Base-by-base conservation (phyloP, 805 yeast genomes). In the Saturnispora dispora region DNA sequence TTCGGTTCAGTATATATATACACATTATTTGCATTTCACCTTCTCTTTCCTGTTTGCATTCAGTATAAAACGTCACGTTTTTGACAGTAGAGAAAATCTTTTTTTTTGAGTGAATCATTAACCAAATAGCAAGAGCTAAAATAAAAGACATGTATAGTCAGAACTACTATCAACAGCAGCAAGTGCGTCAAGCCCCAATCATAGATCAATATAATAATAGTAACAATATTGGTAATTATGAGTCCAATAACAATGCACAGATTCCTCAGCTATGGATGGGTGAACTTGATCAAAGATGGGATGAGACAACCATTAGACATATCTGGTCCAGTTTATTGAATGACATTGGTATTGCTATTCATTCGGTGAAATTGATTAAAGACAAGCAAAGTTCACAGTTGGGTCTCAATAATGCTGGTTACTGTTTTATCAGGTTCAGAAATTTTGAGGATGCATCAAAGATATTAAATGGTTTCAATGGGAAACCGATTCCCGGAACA, bases 241-340 rank as follows among this genome's bases (percentile, higher is more conserved):
- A 37, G 15, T 20, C 32, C 27, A 35, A 15, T 11, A 9, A 20
- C 15, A 40, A 53, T 43, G 57, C 55, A 2, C 65, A 60, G 53
- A 57, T 62, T 23, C 68, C 67, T 39, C 82, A 78, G 57, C 62
- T 85, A 47, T 85, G 90, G 85, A 90, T 89, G 96, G 97, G 96
- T 22, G 96, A 88, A 60, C 69, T 89, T 44, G 96, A 88, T 58
- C 86, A 86, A 9, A 72, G 77, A 63, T 86, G 96, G 89, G 87
- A 85, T 54, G 96, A 89, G 63, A 64, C 70, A 39, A 70, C 77
- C 11, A 76, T 90, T 49, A 73, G 73, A 46, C 77, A 78, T 53
- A 76, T 89, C 45, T 89, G 96, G 96, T 64, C 74, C 4, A 60
- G 63, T 50, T 48, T 63, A 23, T 55, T 66, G 23, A 60, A 74